Base-by-base conservation (phyloP, 139 green algal species). In the Coelastrella sp. region DNA sequence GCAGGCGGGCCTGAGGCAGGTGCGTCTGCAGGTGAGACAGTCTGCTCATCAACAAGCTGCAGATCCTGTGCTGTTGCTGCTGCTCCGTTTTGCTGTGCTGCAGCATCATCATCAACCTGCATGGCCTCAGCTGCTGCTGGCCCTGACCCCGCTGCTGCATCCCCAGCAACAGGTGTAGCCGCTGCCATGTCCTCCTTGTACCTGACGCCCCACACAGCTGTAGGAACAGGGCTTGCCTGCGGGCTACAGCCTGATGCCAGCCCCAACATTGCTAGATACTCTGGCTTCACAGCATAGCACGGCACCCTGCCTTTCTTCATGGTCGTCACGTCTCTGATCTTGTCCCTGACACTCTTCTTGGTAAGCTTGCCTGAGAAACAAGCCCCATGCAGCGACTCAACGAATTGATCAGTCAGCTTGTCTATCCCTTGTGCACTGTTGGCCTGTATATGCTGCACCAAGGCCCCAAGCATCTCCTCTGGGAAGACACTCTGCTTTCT, bases 291-390 rank as follows among this genome's bases (percentile, higher is more conserved):
- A 17, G 75, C 56, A 66, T 85, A 85, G 70, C 78, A 14, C 11
- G 70, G 74, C 12, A 49, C 56, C 73, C 61, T 80, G 56, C 25
- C 57, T 19, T 73, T 85, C 17, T 56, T 78, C 87, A 80, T 79
- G 27, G 66, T 79, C 7, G 65, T 76, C 11, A 92, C n/a, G 35
- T 94, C 91, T 59, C 91, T 93, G 27, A 97, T 86, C 78, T 87
- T 90, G 56, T 87, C 92, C 8, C 88, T 88, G 58, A 95, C 88
- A 82, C 92, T 93, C 7, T 88, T 92, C 89, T 97, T 97, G 24
- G 85, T 79, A 9, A 94, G 49, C 72, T 92, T 93, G 27, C 76
- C 75, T 14, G 49, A 84, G 7, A 60, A 27, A 74, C 20, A 65
- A 19, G 84, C 85, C 7, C 78, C 68, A 20, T 73, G 79, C 15